A percentile compares a stretch with the other conserved stretches of the same genome.
phyloP scores from a whole-genome alignment of 139 green algal species.

The Chlorella vulgaris region DNA sequence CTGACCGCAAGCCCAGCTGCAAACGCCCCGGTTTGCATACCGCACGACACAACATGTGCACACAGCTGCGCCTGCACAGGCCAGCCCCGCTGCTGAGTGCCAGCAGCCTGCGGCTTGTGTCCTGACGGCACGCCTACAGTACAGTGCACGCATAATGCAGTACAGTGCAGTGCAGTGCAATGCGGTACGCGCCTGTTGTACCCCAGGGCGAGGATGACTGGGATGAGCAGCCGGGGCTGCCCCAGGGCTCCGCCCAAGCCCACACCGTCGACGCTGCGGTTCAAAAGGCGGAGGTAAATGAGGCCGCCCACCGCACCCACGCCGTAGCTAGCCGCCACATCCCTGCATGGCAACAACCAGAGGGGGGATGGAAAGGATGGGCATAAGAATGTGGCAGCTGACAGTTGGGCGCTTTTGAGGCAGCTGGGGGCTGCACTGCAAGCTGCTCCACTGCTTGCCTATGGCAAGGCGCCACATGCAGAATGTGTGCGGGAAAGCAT shows the following conservation, averaged over 20 bases:
- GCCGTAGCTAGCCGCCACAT: constrained; percentile 79
- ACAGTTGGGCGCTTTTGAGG: background rate
- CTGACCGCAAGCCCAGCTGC: too few species aligned
- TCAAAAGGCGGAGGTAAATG: constrained; percentile 86
- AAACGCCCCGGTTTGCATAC: too few species aligned
- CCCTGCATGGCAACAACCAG: constrained; percentile 44
- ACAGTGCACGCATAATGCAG: too few species aligned
- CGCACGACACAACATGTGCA: too few species aligned
- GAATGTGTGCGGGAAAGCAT: background rate
- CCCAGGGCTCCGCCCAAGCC: constrained; percentile 53
- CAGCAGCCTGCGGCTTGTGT: background rate
- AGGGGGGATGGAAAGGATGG: background rate
- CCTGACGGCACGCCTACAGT: background rate
- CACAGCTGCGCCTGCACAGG: too few species aligned
- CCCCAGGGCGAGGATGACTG: constrained; percentile 80
- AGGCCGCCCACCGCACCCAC: constrained; percentile 80
- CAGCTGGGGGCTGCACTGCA: too few species aligned
- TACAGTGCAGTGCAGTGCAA: too few species aligned
- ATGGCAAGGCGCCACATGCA: too few species aligned
- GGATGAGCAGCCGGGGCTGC: constrained; percentile 87
- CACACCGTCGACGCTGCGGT: constrained; percentile 76
- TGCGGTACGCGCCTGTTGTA: constrained; percentile 76
- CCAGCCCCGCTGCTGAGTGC: too few species aligned
- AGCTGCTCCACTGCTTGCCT: too few species aligned
- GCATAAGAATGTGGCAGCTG: background rate